Evolutionary conservation across 2,329 filamentous ascomycete genomes (phyloP).

Genomic region (Fusarium setosum): DNA sequence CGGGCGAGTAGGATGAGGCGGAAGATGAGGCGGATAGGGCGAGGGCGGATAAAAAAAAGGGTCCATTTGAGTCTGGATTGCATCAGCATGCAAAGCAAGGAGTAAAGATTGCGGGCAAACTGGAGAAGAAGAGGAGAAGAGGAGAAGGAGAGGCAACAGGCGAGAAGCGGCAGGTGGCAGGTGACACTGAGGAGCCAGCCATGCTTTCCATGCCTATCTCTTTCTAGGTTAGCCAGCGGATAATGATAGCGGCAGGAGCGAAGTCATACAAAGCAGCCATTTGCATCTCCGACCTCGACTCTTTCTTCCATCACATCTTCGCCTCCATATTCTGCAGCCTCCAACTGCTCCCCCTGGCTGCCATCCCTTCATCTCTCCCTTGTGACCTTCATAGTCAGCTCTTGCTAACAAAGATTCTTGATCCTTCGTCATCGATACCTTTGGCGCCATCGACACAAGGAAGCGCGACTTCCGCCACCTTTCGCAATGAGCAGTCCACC

Average conservation of each 20-base stretch:
- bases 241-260: slow-evolving; percentile 16
- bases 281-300: neutral
- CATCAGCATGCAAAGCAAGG: slow-evolving; percentile 26
- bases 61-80: slow-evolving; percentile 37
- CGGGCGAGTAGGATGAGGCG: slow-evolving; percentile 7
- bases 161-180: slow-evolving; percentile 2
- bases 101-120: slow-evolving; percentile 10
- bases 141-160: slow-evolving; percentile 16
- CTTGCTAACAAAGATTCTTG: slow-evolving; percentile 13
- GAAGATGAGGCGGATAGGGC: slow-evolving; percentile 16
- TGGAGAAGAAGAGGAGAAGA: slow-evolving; percentile 25
- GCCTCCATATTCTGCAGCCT: neutral
- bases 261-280: slow-evolving; percentile 14
- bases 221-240: slow-evolving; percentile 29
- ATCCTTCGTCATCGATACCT: slow-evolving; percentile 6
- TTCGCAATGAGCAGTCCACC: slow-evolving; percentile 47
- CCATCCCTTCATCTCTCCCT: slow-evolving; percentile 15
- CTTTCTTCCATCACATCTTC: neutral
- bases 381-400: neutral
- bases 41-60: slow-evolving; percentile 22
- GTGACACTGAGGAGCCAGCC: slow-evolving; percentile 14
- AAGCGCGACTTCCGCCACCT: neutral
- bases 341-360: slow-evolving; percentile 10
- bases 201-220: slow-evolving; percentile 23
- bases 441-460: neutral